Evolutionary conservation across 75 land plant genomes (phyloP).

Genomic region (Pseudotsuga menziesii): DNA sequence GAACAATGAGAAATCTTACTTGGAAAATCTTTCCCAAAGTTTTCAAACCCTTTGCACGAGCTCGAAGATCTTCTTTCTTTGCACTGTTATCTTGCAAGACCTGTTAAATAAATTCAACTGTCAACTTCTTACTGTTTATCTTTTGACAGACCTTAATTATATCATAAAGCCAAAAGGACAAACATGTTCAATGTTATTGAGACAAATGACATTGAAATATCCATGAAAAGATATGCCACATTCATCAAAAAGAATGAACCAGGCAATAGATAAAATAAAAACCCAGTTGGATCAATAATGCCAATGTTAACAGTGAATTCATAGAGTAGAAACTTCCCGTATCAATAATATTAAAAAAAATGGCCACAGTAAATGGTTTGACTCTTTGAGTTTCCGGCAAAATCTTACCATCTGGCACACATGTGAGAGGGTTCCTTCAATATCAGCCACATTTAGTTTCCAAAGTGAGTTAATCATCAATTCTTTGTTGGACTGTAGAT

Average conservation of each 20-base stretch:
- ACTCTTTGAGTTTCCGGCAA: conserved; percentile 3
- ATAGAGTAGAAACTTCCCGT: neutral
- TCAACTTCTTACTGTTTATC: neutral
- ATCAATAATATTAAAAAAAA: neutral
- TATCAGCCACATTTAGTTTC: conserved; percentile 81
- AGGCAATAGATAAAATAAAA: neutral
- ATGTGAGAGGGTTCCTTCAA: conserved; percentile 65
- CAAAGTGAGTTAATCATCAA: conserved; percentile 70
- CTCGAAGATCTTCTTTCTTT: conserved; percentile 58
- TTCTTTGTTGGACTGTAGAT: conserved; percentile 56
- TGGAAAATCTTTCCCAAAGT: conserved; percentile 69
- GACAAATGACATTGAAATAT: neutral
- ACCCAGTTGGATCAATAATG: neutral
- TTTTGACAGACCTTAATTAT: neutral
- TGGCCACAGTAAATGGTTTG: neutral
- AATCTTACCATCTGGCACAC: conserved; percentile 66
- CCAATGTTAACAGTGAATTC: neutral
- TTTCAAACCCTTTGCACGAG: conserved; percentile 64
- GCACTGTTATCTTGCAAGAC: conserved; percentile 57
- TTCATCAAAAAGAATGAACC: neutral
- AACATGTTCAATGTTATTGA: neutral
- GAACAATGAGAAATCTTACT: conserved; percentile 20
- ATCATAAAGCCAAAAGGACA: neutral
- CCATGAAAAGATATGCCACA: no score
- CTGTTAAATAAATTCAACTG: conserved; percentile 16